These are phyloP conservation scores for Heritiera fomes DNA, from an alignment of 345 rosid genomes.

Conservation along the genomic window DNA sequence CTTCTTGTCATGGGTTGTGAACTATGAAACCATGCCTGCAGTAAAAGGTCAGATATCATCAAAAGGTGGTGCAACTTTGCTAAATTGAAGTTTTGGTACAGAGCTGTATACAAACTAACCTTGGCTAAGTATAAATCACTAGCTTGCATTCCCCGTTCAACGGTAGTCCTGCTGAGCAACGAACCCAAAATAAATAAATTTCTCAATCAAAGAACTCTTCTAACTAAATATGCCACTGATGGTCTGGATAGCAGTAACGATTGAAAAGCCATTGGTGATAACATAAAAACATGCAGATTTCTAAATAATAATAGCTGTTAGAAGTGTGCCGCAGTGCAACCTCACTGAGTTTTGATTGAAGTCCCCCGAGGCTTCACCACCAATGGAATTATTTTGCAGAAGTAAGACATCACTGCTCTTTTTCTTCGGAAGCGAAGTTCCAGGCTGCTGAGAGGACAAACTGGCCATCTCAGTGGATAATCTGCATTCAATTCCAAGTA, in stretches of 20 bases:
- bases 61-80: constrained; percentile 3
- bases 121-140: constrained; percentile 58
- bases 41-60: constrained; percentile 12
- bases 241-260: not conserved
- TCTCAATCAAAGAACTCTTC: not conserved
- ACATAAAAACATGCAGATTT: not conserved
- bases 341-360: constrained; percentile 45
- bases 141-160: constrained; percentile 50
- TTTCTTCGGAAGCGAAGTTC: constrained; percentile 39
- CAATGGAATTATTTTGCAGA: constrained; percentile 29
- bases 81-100: constrained; percentile 8
- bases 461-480: constrained; percentile 51
- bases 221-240: not conserved
- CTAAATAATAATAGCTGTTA: not conserved
- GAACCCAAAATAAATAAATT: constrained; percentile 7
- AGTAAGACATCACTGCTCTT: constrained; percentile 43
- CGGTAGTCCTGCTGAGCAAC: constrained; percentile 37
- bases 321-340: constrained; percentile 34
- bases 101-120: constrained; percentile 35
- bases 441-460: constrained; percentile 44
- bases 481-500: constrained; percentile 38
- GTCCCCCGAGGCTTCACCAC: constrained; percentile 38
- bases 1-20: constrained; percentile 81
- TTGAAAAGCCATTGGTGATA: not conserved
- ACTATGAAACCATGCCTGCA: constrained; percentile 77